Evolutionary conservation across 23 red algal species (phyloP).

Genomic region (Chondrus crispus): DNA sequence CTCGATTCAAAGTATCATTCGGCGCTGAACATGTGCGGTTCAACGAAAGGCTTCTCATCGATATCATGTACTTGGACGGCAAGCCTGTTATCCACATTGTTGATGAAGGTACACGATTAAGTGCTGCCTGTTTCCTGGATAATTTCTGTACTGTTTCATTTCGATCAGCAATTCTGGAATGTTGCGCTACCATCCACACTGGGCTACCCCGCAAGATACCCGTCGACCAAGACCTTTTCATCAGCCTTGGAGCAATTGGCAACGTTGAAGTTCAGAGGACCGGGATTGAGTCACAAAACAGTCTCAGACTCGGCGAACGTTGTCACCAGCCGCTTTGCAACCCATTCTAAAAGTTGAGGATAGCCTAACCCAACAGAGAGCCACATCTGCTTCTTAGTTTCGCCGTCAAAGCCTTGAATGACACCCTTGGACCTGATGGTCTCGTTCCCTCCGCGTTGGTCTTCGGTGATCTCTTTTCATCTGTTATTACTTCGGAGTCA

Average conservation of each 20-base stretch:
- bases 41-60: not conserved
- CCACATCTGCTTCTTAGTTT: too few relatives aligned
- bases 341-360: too few relatives aligned
- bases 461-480: too few relatives aligned
- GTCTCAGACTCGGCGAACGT: not conserved
- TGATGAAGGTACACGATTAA: not conserved
- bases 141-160: not conserved
- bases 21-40: conserved; percentile 1
- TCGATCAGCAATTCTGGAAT: not conserved
- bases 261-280: conserved; percentile 24
- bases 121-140: not conserved
- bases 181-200: not conserved
- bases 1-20: not conserved
- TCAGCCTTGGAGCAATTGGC: not conserved
- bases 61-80: not conserved
- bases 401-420: too few relatives aligned
- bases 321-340: too few relatives aligned
- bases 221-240: conserved; percentile 33
- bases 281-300: conserved; percentile 11
- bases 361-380: too few relatives aligned
- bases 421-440: too few relatives aligned
- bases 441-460: too few relatives aligned
- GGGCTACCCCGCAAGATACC: conserved; percentile 13
- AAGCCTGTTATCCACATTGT: not conserved
- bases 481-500: not conserved